Evolutionary conservation across 495 filamentous ascomycete species (phyloP), one percentile per base, ranked within the genome.

Genomic region (Bacidia gigantensis): DNA sequence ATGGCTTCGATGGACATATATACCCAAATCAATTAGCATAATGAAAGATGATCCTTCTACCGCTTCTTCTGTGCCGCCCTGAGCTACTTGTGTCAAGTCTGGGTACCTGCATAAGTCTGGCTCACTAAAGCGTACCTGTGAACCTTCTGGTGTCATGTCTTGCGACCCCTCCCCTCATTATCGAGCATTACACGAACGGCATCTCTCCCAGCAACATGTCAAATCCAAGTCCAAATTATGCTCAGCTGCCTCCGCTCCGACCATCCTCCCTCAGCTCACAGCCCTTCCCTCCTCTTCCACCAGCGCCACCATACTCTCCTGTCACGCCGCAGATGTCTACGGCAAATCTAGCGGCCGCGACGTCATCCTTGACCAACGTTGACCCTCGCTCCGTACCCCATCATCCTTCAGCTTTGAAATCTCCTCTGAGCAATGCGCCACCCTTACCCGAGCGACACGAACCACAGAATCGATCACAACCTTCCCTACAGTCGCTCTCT

Each of bases 281-380:
- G 29, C 29, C 29, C 5, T 7, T 7, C 26, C 50, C 59, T 18
- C 46, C 46, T 0, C 53, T 57, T 9, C 57, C 60, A 18, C 41
- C 60, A 42, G 51, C 54, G 41, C 60, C 60, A 21, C 60, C 60
- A 14, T 62, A 58, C 26, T 62, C 60, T 5, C 60, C 60, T 20
- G 56, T 62, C 42, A 62, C 60, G 10, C 57, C 60, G 25, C 49
- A 56, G 42, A 57, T 62, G 57, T 48, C 60, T n/a, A 38, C n/a
- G n/a, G 29, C 51, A 18, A 23, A 50, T 0, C 60, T 50, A 3
- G 46, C 46, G 10, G 24, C 21, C 14, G 29, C 29, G 7, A 35
- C 29, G 14, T 35, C 29, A 35, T 7, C 5, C 14, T 14, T 14
- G 14, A 14, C 29, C 29, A 7, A 35, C 29, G 14, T 5, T 35